Evolutionary conservation across 2,329 filamentous ascomycete genomes (phyloP).

Genomic region (Fusarium anguioides): DNA sequence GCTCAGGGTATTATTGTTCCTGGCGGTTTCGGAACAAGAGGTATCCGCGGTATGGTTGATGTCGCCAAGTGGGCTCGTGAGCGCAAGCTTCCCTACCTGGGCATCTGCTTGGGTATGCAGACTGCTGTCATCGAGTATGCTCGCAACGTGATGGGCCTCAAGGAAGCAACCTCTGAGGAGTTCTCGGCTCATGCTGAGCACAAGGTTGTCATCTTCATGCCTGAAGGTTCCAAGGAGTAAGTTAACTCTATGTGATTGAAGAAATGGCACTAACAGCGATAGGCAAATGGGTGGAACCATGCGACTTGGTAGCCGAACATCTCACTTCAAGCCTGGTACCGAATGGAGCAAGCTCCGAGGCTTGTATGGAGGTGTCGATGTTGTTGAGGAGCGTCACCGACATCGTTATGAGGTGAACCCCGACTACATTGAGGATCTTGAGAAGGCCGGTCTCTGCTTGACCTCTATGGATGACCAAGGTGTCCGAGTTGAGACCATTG

Average conservation of each 20-base stretch:
- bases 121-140: slow-evolving; percentile 91
- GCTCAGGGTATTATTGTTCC: slow-evolving; percentile 69
- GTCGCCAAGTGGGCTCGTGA: slow-evolving; percentile 89
- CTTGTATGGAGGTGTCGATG: slow-evolving; percentile 71
- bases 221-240: slow-evolving; percentile 67
- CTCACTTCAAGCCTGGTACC: slow-evolving; percentile 77
- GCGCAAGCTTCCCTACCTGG: slow-evolving; percentile 83
- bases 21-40: slow-evolving; percentile 83
- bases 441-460: slow-evolving; percentile 71
- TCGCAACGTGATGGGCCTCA: slow-evolving; percentile 76
- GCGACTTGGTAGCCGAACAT: slow-evolving; percentile 81
- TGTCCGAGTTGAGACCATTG: slow-evolving; percentile 34
- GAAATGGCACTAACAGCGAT: background rate
- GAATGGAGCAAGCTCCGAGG: slow-evolving; percentile 83
- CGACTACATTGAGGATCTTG: slow-evolving; percentile 74
- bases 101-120: slow-evolving; percentile 93
- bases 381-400: slow-evolving; percentile 80
- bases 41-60: slow-evolving; percentile 85
- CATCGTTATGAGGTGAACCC: slow-evolving; percentile 95
- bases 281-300: slow-evolving; percentile 79
- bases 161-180: slow-evolving; percentile 66
- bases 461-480: slow-evolving; percentile 56
- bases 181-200: slow-evolving; percentile 68
- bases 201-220: slow-evolving; percentile 89
- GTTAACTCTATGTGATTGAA: background rate